phyloP scores from a whole-genome alignment of 2,329 filamentous ascomycete species.

The Fusarium sp. region DNA sequence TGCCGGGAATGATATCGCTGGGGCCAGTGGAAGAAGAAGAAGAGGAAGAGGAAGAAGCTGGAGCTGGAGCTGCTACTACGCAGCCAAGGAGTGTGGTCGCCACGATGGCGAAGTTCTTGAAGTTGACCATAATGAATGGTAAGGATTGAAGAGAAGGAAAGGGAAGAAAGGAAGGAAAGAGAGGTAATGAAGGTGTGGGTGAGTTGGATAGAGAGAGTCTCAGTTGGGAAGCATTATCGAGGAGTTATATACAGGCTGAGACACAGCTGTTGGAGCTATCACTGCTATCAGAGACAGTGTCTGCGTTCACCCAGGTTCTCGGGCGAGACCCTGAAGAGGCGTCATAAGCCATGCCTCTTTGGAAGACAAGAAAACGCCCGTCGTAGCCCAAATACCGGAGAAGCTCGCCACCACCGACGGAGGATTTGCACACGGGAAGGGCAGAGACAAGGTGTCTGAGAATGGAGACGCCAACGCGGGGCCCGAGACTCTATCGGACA shows the following conservation, averaged over 20 bases:
- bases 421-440: not conserved
- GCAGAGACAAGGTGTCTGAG: not conserved
- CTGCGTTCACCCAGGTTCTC: not conserved
- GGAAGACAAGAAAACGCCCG: conserved; percentile 1
- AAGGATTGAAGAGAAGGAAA: not conserved
- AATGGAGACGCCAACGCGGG: not conserved
- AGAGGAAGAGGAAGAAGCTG: conserved; percentile 18
- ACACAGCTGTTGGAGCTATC: not conserved
- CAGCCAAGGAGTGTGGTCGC: conserved; percentile 41
- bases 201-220: not conserved
- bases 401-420: conserved; percentile 10
- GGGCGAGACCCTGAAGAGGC: conserved; percentile 20
- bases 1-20: conserved; percentile 49
- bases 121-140: conserved; percentile 43
- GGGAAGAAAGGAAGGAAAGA: conserved; percentile 7
- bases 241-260: conserved; percentile 20
- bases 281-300: not conserved
- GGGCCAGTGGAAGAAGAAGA: conserved; percentile 20
- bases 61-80: conserved; percentile 31
- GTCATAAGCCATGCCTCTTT: conserved; percentile 4
- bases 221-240: not conserved
- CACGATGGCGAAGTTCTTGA: conserved; percentile 41
- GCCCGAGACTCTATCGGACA: not conserved
- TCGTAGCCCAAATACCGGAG: conserved; percentile 9
- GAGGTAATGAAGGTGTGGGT: conserved; percentile 22